Evolutionary conservation across 225 moss, liverwort and hornwort species (phyloP).

Genomic region (Sphagnum tenellum): DNA sequence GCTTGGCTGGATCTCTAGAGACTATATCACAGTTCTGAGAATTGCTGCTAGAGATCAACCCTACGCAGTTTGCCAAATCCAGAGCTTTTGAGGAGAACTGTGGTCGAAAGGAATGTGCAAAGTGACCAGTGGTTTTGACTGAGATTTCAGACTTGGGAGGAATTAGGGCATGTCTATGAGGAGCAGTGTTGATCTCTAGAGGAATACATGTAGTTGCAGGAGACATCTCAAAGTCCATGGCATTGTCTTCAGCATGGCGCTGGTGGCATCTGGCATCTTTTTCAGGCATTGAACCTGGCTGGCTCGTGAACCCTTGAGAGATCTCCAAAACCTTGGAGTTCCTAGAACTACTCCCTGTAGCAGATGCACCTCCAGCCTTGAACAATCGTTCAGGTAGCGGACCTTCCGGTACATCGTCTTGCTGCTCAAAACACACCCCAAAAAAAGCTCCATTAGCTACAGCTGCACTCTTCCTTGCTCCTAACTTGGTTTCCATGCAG

Average conservation of each 20-base stretch:
- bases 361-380: background rate
- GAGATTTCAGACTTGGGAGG: background rate
- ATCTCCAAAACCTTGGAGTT: background rate
- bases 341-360: background rate
- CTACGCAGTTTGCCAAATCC: too few species aligned
- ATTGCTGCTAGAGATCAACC: too few species aligned
- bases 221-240: slow-evolving; percentile 3
- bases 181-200: slow-evolving; percentile 22
- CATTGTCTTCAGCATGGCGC: too few species aligned
- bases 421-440: slow-evolving; percentile 11
- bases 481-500: background rate
- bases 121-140: slow-evolving; percentile 29
- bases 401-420: slow-evolving; percentile 58
- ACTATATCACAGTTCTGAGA: slow-evolving; percentile 5
- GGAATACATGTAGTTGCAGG: slow-evolving; percentile 38
- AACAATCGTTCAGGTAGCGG: slow-evolving; percentile 48
- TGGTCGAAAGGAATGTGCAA: slow-evolving; percentile 14
- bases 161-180: slow-evolving; percentile 6
- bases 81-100: slow-evolving; percentile 7
- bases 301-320: background rate
- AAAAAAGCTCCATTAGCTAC: too few species aligned
- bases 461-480: too few species aligned
- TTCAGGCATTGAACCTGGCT: too few species aligned
- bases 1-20: slow-evolving; percentile 10
- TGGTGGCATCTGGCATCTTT: too few species aligned